Evolutionary conservation across 345 rosid genomes (phyloP), one percentile per base, ranked within the genome.

Genomic region (Ceriops tagal): DNA sequence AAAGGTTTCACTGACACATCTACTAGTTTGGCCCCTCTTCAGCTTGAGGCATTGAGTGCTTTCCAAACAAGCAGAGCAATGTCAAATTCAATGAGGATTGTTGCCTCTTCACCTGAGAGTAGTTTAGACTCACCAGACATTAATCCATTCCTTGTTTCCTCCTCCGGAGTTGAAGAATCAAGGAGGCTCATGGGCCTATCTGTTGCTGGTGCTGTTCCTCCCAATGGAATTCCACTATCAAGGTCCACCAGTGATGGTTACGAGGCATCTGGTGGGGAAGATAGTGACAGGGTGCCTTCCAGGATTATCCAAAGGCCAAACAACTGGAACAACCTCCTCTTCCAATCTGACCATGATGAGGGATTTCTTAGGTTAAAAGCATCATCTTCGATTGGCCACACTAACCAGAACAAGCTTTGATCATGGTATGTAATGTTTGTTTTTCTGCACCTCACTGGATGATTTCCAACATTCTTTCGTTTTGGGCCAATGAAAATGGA

Each of bases 261-360:
- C 27, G 99, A 95, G 77, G 93, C 99, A 18, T 95, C 99, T 20
- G 99, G 97, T 21, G 99, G 99, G 30, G 99, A 95, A 83, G 99
- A 95, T 68, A 95, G 99, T 32, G 99, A 95, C 72, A 83, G 88
- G 72, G 91, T 95, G 72, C 91, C 99, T 71, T 81, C 90, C n/a
- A 84, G 99, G 79, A 78, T 78, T 63, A 79, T 81, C 47, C 85
- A 90, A 66, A 88, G 87, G 73, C 79, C 96, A 46, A 74, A 80
- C 20, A 81, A 85, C 82, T 87, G 96, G 96, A 83, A 77, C 55
- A 83, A 80, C 68, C 77, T 81, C 63, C 87, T 82, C 46, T 80
- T 82, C 34, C 75, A 75, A 22, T 34, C 79, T 53, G 87, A 82
- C 61, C 85, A 78, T 73, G 86, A 82, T 24, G 83, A 83, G 62